Percentiles rank a stretch among this genome's conserved stretches.
Evolutionary conservation across 257 asterid genomes (phyloP).

Genomic region (Fraxinus pennsylvanica): DNA sequence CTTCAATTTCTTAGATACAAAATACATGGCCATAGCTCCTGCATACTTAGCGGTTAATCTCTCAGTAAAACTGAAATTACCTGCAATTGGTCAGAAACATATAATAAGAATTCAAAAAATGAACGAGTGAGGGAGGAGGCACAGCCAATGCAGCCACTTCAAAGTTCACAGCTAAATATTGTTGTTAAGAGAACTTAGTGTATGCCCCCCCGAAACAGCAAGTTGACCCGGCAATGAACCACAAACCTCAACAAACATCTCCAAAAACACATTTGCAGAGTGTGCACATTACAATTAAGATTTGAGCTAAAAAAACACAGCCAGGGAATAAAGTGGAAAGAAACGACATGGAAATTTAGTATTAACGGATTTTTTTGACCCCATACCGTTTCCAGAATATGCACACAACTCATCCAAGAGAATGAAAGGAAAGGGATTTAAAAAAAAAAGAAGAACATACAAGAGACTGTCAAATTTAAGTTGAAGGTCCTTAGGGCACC

Average conservation of each 20-base stretch:
- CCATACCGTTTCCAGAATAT: not conserved
- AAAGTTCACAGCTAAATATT: not conserved
- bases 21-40: conserved; percentile 51
- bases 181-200: not conserved
- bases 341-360: not conserved
- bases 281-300: not conserved
- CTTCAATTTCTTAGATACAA: conserved; percentile 77
- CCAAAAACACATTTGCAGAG: not conserved
- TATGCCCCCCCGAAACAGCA: not conserved
- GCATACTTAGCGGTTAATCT: conserved; percentile 48
- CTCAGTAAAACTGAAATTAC: conserved; percentile 48
- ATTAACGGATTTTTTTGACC: not conserved
- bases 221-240: not conserved
- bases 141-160: not conserved
- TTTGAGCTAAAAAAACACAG: not conserved
- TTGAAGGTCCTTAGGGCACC: not conserved
- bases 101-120: not conserved
- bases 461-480: not conserved
- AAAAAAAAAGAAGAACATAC: not conserved
- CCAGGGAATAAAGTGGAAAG: conserved; percentile 2
- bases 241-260: not conserved
- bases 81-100: conserved; percentile 21
- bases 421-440: not conserved
- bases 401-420: not conserved
- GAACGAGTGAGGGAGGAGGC: not conserved